These are phyloP conservation scores for Coelastrella sp. DNA, from an alignment of 139 green algal genomes.

Conservation along the genomic window DNA sequence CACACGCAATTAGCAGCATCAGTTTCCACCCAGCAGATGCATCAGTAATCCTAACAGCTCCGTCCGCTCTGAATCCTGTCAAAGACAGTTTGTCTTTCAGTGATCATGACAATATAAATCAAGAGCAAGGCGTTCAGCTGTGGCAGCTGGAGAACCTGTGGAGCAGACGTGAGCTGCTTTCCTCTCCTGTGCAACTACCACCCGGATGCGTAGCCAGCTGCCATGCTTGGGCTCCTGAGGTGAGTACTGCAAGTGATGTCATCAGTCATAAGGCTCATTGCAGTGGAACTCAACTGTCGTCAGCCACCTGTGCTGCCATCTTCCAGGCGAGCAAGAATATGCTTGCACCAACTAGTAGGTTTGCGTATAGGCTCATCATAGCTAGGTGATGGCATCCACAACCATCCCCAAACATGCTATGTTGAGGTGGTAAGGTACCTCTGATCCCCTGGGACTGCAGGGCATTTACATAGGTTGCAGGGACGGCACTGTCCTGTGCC, in stretches of 20 bases:
- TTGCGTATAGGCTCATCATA: too few relatives aligned
- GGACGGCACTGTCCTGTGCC: neutral
- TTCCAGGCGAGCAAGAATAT: too few relatives aligned
- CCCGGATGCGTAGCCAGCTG: neutral
- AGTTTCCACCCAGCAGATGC: constrained; percentile 40
- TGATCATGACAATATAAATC: neutral
- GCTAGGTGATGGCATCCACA: neutral
- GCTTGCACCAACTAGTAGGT: too few relatives aligned
- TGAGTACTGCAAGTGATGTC: neutral
- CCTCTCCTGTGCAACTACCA: neutral
- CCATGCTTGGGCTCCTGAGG: constrained; percentile 46
- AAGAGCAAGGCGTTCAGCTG: neutral
- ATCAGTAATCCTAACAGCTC: neutral
- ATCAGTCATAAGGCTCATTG: neutral
- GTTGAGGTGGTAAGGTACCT: neutral
- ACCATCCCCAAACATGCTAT: neutral
- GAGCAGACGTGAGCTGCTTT: constrained; percentile 7
- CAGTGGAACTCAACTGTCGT: neutral
- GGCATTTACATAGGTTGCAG: constrained; percentile 39
- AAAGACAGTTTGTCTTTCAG: too few relatives aligned
- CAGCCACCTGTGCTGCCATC: neutral
- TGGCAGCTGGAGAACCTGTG: constrained; percentile 40
- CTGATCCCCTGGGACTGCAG: neutral
- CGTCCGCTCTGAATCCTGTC: too few relatives aligned
- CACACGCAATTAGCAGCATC: neutral